Evolutionary conservation across 129 eudicot species (phyloP).

Genomic region (Silybum marianum): DNA sequence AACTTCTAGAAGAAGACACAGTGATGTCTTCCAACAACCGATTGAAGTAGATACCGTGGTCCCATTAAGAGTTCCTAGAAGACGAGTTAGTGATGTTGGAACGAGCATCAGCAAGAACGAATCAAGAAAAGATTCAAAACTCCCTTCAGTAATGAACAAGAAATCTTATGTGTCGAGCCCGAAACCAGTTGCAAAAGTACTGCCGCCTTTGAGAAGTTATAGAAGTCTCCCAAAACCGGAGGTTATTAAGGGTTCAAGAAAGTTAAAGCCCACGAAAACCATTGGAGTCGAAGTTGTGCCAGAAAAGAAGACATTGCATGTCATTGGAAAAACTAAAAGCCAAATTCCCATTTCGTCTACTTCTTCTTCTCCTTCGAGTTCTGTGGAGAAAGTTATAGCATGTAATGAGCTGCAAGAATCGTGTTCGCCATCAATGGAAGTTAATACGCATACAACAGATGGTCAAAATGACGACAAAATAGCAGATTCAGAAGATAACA

Average conservation of each 20-base stretch:
- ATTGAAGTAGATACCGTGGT: slow-evolving; percentile 7
- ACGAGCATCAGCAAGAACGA: slow-evolving; percentile 25
- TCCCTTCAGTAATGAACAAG: slow-evolving; percentile 26
- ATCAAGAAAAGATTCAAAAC: slow-evolving; percentile 35
- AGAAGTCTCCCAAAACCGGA: slow-evolving; percentile 18
- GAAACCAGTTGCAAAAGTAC: slow-evolving; percentile 29
- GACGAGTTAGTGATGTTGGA: slow-evolving; percentile 35
- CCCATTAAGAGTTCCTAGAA: slow-evolving; percentile 18
- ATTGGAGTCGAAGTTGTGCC: slow-evolving; percentile 29
- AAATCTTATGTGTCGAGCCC: slow-evolving; percentile 27
- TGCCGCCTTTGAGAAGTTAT: slow-evolving; percentile 25
- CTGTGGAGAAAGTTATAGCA: slow-evolving; percentile 10
- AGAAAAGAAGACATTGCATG: slow-evolving; percentile 41
- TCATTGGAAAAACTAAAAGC: slow-evolving; percentile 3
- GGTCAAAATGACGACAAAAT: too few relatives aligned
- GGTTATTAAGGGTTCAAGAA: slow-evolving; percentile 16
- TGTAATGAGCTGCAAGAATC: slow-evolving; percentile 1
- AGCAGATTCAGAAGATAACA: slow-evolving; percentile 19
- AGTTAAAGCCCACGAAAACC: slow-evolving; percentile 22
- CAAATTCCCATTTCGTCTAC: slow-evolving; percentile 12
- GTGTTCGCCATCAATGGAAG: slow-evolving; percentile 14
- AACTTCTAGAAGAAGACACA: slow-evolving; percentile 36
- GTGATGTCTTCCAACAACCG: slow-evolving; percentile 29
- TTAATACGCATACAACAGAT: too few relatives aligned
- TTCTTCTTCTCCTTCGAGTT: slow-evolving; percentile 14